Percentiles rank a stretch among this genome's conserved stretches.
Conservation (phyloP, 306 rosid species). For the Ormosia emarginata region DNA sequence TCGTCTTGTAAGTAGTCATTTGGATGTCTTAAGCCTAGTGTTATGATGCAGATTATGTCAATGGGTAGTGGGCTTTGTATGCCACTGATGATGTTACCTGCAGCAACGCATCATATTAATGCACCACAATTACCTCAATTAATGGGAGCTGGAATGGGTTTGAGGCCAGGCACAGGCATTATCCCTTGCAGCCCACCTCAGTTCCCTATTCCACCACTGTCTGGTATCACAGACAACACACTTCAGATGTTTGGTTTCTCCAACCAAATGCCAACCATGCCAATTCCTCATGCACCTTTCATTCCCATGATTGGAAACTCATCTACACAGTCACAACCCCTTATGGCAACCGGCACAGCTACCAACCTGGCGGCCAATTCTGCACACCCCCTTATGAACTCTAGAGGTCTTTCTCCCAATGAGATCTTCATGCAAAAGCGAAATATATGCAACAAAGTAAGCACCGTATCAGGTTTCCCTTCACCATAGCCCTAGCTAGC, state of each 20-base stretch:
- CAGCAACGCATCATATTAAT: background rate
- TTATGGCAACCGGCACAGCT: background rate
- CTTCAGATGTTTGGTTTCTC: conserved; percentile 40
- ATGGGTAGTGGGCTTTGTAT: conserved; percentile 39
- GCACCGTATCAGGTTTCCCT: background rate
- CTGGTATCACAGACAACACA: conserved; percentile 19
- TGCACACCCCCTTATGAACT: background rate
- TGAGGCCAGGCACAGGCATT: conserved; percentile 17
- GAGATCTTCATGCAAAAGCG: background rate
- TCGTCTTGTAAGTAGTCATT: background rate
- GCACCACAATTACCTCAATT: conserved; percentile 4
- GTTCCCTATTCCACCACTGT: conserved; percentile 29
- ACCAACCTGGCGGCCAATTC: background rate
- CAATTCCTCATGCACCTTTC: conserved; percentile 30
- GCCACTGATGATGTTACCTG: conserved; percentile 43
- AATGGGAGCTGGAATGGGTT: conserved; percentile 32
- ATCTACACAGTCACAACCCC: background rate
- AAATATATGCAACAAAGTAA: background rate
- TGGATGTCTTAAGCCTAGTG: background rate
- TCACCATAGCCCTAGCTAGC: background rate
- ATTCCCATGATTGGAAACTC: conserved; percentile 23
- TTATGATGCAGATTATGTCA: conserved; percentile 44
- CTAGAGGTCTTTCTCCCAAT: background rate
- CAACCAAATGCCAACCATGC: conserved; percentile 23
- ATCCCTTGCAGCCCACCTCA: conserved; percentile 23